phyloP scores from a whole-genome alignment of 169 alveolate genomes.

The Toxoplasma gondii region DNA sequence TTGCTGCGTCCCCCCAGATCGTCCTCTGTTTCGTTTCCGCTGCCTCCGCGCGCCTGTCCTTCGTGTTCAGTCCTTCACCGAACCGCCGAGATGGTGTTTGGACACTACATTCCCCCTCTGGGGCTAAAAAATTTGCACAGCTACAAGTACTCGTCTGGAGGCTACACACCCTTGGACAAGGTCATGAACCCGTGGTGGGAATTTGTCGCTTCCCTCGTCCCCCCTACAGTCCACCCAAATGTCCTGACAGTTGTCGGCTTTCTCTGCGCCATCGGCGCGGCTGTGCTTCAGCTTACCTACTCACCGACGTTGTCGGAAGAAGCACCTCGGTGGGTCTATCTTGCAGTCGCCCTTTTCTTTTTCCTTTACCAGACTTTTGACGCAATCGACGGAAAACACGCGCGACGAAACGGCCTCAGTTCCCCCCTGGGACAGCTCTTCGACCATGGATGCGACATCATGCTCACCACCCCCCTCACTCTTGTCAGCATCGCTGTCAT shows the following conservation, averaged over 20 bases:
- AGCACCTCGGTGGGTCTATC: slow-evolving; percentile 65
- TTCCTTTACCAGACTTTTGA: slow-evolving; percentile 82
- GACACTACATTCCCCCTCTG: slow-evolving; percentile 59
- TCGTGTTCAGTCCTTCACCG: too few relatives aligned
- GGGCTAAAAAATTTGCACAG: slow-evolving; percentile 58
- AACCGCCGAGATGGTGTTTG: slow-evolving; percentile 24
- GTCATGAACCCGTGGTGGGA: slow-evolving; percentile 67
- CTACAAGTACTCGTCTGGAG: slow-evolving; percentile 56
- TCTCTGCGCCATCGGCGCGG: slow-evolving; percentile 34
- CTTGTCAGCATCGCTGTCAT: slow-evolving; percentile 59
- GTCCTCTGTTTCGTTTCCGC: too few relatives aligned
- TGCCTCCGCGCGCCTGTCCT: too few relatives aligned
- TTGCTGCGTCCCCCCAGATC: too few relatives aligned
- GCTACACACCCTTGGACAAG: slow-evolving; percentile 59
- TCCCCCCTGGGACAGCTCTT: slow-evolving; percentile 89
- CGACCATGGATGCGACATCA: slow-evolving; percentile 92
- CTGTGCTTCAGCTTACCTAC: slow-evolving; percentile 34
- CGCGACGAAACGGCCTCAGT: slow-evolving; percentile 83
- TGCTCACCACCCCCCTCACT: slow-evolving; percentile 73
- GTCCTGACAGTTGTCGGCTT: slow-evolving; percentile 51
- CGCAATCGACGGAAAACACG: slow-evolving; percentile 93
- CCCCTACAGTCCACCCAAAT: slow-evolving; percentile 58
- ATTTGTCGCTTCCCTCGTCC: slow-evolving; percentile 43
- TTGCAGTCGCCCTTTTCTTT: slow-evolving; percentile 48
- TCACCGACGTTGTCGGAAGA: slow-evolving; percentile 47